Evolutionary conservation across 305 asterid species (phyloP).

Genomic region (Fraxinus angustifolia): DNA sequence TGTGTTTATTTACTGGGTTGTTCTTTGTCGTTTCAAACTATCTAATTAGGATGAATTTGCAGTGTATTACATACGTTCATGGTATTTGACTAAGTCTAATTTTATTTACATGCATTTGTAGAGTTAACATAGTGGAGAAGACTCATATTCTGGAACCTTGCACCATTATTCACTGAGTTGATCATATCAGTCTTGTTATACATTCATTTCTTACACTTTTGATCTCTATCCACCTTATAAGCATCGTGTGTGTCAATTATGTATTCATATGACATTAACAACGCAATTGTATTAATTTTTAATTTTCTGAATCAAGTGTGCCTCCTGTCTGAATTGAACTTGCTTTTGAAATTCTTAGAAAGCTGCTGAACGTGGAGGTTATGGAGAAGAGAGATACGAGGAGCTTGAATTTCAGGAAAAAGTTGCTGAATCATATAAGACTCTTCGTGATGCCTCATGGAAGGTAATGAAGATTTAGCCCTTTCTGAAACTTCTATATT

Average conservation of each 20-base stretch:
- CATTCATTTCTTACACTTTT: not conserved
- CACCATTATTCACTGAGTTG: not conserved
- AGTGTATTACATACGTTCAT: not conserved
- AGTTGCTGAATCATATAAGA: conserved; percentile 55
- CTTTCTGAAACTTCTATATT: not conserved
- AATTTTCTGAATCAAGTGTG: not conserved
- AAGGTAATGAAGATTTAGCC: conserved; percentile 44
- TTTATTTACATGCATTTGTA: not conserved
- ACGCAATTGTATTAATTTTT: not conserved
- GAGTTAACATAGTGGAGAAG: not conserved
- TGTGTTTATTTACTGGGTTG: not conserved
- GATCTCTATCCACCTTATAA: not conserved
- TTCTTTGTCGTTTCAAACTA: not conserved
- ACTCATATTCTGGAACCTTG: not conserved
- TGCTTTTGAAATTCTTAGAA: conserved; percentile 34
- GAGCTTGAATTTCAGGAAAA: conserved; percentile 83
- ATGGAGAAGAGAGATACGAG: conserved; percentile 90
- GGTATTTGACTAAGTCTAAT: not conserved
- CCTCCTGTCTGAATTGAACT: not conserved
- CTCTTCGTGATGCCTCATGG: conserved; percentile 67
- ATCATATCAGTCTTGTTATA: not conserved
- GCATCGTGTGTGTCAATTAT: not conserved
- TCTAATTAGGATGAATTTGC: not conserved
- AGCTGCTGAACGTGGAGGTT: conserved; percentile 97
- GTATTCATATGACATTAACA: not conserved